A percentile compares a stretch with the other conserved stretches of the same genome.
These are phyloP conservation scores for Babesia caballi DNA, from an alignment of 169 alveolate genomes.

Conservation along the genomic window DNA sequence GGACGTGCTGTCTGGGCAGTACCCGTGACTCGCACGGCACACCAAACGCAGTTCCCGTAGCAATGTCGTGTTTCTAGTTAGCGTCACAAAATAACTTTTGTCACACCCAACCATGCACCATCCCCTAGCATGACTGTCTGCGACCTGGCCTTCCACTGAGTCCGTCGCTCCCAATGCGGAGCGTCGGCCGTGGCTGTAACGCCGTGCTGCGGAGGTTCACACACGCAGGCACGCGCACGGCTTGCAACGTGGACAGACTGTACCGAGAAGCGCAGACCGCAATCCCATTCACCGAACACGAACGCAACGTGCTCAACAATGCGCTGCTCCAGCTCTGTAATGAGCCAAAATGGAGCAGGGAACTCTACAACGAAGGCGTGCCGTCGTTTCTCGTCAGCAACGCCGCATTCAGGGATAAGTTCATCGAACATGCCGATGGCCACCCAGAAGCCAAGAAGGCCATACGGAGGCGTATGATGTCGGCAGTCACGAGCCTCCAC, in stretches of 20 bases:
- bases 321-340: constrained; percentile 15
- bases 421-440: constrained; percentile 13
- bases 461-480: constrained; percentile 2
- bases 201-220: too few species aligned
- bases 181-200: too few species aligned
- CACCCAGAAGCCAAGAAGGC: not conserved
- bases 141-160: too few species aligned
- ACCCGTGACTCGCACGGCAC: too few species aligned
- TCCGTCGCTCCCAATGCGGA: too few species aligned
- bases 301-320: constrained; percentile 43
- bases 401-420: constrained; percentile 37
- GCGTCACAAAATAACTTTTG: too few species aligned
- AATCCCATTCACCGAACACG: constrained; percentile 49
- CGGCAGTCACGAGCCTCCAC: not conserved
- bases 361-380: not conserved
- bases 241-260: not conserved
- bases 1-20: too few species aligned
- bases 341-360: not conserved
- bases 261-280: constrained; percentile 1
- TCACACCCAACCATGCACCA: too few species aligned
- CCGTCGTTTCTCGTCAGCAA: constrained; percentile 40
- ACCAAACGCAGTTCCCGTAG: too few species aligned
- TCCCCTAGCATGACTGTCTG: too few species aligned
- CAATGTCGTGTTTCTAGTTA: too few species aligned
- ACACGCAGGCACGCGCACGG: not conserved